Base-by-base conservation (phyloP, 345 rosid species). In the Moricandia arvensis region DNA sequence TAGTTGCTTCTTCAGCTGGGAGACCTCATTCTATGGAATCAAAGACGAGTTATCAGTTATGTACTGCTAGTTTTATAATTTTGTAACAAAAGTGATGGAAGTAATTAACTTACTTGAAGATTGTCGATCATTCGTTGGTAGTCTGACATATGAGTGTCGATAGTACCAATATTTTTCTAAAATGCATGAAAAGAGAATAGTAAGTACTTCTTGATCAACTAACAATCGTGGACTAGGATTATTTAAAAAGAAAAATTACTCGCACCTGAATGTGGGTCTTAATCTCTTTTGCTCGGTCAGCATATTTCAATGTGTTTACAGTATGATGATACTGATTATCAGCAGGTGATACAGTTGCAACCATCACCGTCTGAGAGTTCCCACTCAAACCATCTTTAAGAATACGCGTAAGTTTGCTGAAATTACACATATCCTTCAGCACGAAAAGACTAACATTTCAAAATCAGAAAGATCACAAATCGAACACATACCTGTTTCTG, bases 321-420 rank as follows among this genome's bases (percentile, higher is more conserved):
- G 93, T 91, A 72, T 94, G 80, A 70, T 80, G 83, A 75, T 80
- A 80, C 65, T 80, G 83, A 61, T 60, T 75, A 80, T 80, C 77
- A 9, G 83, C 83, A 66, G 83, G 83, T 31, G 83, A 80, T 51
- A 80, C 45, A n/a, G 83, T 75, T 55, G 98, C 98, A 79, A 94
- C 93, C 97, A 94, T 91, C 79, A 94, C 88, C 12, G 97, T 94
- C 79, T 87, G 97, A 43, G 98, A 91, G 82, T 94, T 94, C 74
- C 98, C 98, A 81, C 98, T 94, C 76, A 94, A 85, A 75, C 98
- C 96, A 90, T 90, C 98, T 87, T 94, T 94, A 68, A 94, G 97
- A 75, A 94, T 94, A 77, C 97, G 86, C 3, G 97, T 94, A 69
- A 94, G 83, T 75, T 94, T 94, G 69, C 83, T 80, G 76, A 64